A percentile compares a stretch with the other conserved stretches of the same genome.
These are phyloP conservation scores for Morella rubra DNA, from an alignment of 306 rosid genomes.

Conservation along the genomic window DNA sequence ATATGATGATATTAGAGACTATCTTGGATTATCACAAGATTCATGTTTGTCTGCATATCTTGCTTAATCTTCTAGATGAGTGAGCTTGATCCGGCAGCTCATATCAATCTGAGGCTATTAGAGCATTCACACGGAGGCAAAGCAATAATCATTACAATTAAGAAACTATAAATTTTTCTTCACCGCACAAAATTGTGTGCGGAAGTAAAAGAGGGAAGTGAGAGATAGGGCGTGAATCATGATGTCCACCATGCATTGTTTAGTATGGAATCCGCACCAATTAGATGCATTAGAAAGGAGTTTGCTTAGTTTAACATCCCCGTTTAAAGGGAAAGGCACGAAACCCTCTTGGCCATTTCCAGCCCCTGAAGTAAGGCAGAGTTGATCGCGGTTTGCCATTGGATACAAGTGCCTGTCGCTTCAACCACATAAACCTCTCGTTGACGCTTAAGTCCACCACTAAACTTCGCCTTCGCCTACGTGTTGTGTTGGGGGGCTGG, in stretches of 20 bases:
- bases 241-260: too few relatives aligned
- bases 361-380: background rate
- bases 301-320: background rate
- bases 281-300: background rate
- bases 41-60: slow-evolving; percentile 27
- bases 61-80: slow-evolving; percentile 16
- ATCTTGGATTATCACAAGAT: slow-evolving; percentile 27
- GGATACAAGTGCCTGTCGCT: too few relatives aligned
- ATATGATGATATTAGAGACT: slow-evolving; percentile 25
- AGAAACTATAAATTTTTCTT: slow-evolving; percentile 10
- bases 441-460: background rate
- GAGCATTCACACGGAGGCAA: background rate
- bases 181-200: background rate
- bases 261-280: background rate
- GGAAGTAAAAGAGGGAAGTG: background rate
- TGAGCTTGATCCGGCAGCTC: slow-evolving; percentile 23
- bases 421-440: background rate
- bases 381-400: too few relatives aligned
- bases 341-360: background rate
- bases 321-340: background rate
- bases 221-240: too few relatives aligned
- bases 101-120: slow-evolving; percentile 31
- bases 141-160: slow-evolving; percentile 32
- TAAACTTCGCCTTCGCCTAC: background rate
- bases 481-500: background rate